Evolutionary conservation across 2,329 filamentous ascomycete species (phyloP), one percentile per base, ranked within the genome.

Genomic region (Tolypocladium cylindrosporum): DNA sequence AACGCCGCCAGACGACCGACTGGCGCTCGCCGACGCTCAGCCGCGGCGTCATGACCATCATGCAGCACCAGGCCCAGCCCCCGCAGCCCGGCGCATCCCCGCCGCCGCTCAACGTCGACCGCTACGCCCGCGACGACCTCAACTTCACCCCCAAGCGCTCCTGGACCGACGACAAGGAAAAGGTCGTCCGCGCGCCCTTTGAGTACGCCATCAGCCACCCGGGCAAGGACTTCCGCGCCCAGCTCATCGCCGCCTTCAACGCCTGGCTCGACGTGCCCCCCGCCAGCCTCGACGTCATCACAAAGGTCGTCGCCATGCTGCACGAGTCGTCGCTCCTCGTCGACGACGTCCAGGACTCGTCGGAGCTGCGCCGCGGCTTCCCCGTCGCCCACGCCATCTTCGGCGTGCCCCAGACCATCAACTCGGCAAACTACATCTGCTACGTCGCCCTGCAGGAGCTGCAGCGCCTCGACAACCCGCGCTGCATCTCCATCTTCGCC

Each of bases 351-450:
- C 89, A 96, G 75, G 91, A 96, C 74, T 85, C 82, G 48, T 91
- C 88, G 2, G 74, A 85, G 61, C 79, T 95, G 36, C 86, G 91
- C 45, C 83, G 91, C 45, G 90, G 91, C 48, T 80, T 90, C 43
- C 91, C 91, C 14, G 90, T 93, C 24, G 89, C 91, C 3, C 89
- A 96, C 74, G 84, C 79, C 70, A 91, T 96, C 65, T 96, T 92
- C 68, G 91, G 91, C 61, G 85, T 88, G 4, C 86, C 91, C 7
- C 91, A 96, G 73, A 94, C 90, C 50, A 94, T 96, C 74, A 96
- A 96, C 73, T 88, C 86, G 55, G 90, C 90, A 62, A 96, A 95
- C 74, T 95, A 95, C 73, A 83, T 93, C 59, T 95, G 94, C 77
- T 94, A 95, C 70, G 78, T 81, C 64, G 90, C 90, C 0, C 79